Conservation (phyloP, 805 yeast genomes). For the Lipomyces mesembrius region DNA sequence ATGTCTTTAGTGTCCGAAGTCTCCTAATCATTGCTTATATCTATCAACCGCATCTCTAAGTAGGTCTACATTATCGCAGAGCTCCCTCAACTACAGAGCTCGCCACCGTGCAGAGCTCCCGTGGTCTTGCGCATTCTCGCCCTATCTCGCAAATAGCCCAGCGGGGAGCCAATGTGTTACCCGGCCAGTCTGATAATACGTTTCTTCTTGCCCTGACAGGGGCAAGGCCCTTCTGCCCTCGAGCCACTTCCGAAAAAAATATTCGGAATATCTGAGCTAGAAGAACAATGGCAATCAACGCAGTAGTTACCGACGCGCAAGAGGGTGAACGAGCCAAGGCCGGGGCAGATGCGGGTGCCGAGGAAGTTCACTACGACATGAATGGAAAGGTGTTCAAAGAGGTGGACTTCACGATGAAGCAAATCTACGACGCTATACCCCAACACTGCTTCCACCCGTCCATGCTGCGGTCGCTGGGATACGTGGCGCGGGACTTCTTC, state of each 20-base stretch:
- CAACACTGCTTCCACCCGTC: conserved; percentile 72
- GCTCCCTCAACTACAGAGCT: too few species aligned
- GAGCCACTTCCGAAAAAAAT: not conserved
- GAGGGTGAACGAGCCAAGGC: not conserved
- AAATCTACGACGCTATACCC: conserved; percentile 72
- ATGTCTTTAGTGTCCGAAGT: too few species aligned
- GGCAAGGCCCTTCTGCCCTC: not conserved
- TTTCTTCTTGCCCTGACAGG: not conserved
- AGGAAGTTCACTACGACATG: not conserved
- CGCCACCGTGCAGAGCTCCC: too few species aligned
- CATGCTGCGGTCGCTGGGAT: conserved; percentile 58
- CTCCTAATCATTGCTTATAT: too few species aligned
- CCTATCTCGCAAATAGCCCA: too few species aligned
- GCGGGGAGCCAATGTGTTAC: not conserved
- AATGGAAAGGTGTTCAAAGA: conserved; percentile 39
- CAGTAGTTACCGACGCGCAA: not conserved
- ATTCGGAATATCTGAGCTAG: not conserved
- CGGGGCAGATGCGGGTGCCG: not conserved
- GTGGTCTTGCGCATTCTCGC: too few species aligned
- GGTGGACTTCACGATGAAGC: conserved; percentile 69
- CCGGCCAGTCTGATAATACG: not conserved
- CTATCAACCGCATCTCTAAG: too few species aligned
- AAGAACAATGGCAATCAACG: not conserved
- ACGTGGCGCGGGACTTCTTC: conserved; percentile 68
- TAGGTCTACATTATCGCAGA: too few species aligned